A percentile compares a stretch with the other conserved stretches of the same genome.
Conservation (phyloP, 2,329 filamentous ascomycete genomes). For the Exophiala viscosa region DNA sequence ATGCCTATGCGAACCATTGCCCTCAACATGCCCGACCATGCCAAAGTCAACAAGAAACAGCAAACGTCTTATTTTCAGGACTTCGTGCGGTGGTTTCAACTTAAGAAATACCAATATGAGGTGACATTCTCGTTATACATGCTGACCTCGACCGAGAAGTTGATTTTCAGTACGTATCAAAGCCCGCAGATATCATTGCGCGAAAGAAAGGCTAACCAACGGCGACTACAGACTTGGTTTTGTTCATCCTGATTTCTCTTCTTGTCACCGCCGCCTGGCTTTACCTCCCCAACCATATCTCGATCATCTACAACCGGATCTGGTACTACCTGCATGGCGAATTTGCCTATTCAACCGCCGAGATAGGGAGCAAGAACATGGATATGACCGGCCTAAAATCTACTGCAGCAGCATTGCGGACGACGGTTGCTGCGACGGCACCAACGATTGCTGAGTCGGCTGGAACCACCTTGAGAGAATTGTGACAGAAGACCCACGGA, state of each 20-base stretch:
- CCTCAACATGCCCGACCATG: constrained; percentile 20
- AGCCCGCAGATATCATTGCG: neutral
- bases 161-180: constrained; percentile 81
- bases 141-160: constrained; percentile 92
- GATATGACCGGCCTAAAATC: constrained; percentile 7
- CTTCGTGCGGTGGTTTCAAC: constrained; percentile 78
- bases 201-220: neutral
- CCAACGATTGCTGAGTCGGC: constrained; percentile 3
- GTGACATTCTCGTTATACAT: constrained; percentile 97
- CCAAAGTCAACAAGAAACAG: constrained; percentile 18
- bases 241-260: constrained; percentile 85
- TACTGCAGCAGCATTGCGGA: constrained; percentile 3
- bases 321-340: constrained; percentile 96
- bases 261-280: constrained; percentile 81
- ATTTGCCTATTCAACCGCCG: constrained; percentile 34
- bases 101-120: constrained; percentile 98
- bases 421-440: neutral
- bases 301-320: constrained; percentile 74
- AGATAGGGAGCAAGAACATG: constrained; percentile 2
- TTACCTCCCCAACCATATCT: constrained; percentile 89
- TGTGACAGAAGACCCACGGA: constrained; percentile 12
- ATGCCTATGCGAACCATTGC: constrained; percentile 11
- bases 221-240: constrained; percentile 66
- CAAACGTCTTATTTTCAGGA: constrained; percentile 38
- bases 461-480: constrained; percentile 12